These are phyloP conservation scores for Rhodotorula sp. DNA, from an alignment of 1,284 basidiomycete genomes.

Conservation along the genomic window DNA sequence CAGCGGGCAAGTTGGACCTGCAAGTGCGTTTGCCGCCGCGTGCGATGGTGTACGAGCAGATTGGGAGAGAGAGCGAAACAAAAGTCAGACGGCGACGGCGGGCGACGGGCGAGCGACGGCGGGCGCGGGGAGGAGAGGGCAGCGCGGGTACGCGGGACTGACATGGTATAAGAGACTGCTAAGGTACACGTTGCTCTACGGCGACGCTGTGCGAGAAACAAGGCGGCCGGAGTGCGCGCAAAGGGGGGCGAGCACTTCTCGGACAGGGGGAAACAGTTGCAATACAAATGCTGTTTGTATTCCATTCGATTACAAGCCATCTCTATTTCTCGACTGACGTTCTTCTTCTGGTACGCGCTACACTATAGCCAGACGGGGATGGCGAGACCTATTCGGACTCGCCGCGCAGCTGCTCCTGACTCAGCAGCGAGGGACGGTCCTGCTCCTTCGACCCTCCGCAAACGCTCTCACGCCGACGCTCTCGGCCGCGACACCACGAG, in stretches of 20 bases:
- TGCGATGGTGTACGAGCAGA: not conserved
- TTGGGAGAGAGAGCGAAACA: not conserved
- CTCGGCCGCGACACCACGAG: not conserved
- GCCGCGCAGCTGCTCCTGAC: not conserved
- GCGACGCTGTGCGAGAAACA: no score
- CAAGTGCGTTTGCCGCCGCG: not conserved
- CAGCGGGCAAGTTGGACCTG: conserved; percentile 21
- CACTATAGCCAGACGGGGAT: no score
- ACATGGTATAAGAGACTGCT: not conserved
- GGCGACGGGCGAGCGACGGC: not conserved
- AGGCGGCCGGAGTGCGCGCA: no score
- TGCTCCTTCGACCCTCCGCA: not conserved
- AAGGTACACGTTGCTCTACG: no score
- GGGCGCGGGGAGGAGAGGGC: not conserved
- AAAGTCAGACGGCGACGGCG: not conserved
- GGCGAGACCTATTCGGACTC: not conserved
- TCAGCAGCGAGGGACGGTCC: not conserved
- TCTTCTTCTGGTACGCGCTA: no score
- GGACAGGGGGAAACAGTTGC: no score
- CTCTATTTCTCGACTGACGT: no score
- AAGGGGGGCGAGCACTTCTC: no score
- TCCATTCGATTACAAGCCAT: no score
- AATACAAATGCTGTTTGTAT: no score
- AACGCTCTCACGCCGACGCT: conserved; percentile 1
- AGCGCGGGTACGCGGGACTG: not conserved